Percentiles rank a stretch among this genome's conserved stretches.
phyloP scores from a whole-genome alignment of 1,139 yeast genomes.

The Blastobotrys buckinghamii region DNA sequence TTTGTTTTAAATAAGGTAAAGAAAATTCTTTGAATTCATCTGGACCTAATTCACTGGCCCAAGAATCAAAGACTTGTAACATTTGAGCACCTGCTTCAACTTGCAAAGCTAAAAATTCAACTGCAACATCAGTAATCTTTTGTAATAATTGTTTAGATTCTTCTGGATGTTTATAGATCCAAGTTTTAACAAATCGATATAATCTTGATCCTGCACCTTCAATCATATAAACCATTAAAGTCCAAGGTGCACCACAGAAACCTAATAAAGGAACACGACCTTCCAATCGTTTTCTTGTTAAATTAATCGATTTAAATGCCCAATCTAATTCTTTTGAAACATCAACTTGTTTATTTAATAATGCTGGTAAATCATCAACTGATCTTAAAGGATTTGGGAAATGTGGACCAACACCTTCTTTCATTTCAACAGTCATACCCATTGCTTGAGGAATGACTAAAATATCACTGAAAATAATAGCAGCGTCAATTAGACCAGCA shows the following conservation, averaged over 20 bases:
- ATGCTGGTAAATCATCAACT: conserved; percentile 57
- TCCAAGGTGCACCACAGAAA: conserved; percentile 98
- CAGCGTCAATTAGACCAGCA: conserved; percentile 89
- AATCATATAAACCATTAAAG: conserved; percentile 90
- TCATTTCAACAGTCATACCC: conserved; percentile 94
- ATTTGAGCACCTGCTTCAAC: conserved; percentile 98
- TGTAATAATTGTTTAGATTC: conserved; percentile 67
- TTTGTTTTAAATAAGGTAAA: conserved; percentile 78
- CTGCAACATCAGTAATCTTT: conserved; percentile 79
- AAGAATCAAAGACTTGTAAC: conserved; percentile 92
- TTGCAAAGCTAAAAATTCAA: conserved; percentile 90
- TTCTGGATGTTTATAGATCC: conserved; percentile 78
- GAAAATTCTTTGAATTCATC: conserved; percentile 81
- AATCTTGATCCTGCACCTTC: conserved; percentile 96
- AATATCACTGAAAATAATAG: conserved; percentile 92
- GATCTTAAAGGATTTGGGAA: conserved; percentile 82
- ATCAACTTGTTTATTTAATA: conserved; percentile 52
- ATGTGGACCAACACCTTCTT: conserved; percentile 92
- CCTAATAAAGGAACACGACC: conserved; percentile 95
- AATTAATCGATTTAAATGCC: conserved; percentile 89
- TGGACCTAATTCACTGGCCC: conserved; percentile 97
- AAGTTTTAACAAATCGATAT: conserved; percentile 85
- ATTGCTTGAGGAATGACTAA: conserved; percentile 96
- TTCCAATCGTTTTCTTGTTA: conserved; percentile 73
- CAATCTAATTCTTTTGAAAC: conserved; percentile 75